Base-by-base conservation (phyloP, 2,329 filamentous ascomycete genomes). In the Aspergillus floridensis region DNA sequence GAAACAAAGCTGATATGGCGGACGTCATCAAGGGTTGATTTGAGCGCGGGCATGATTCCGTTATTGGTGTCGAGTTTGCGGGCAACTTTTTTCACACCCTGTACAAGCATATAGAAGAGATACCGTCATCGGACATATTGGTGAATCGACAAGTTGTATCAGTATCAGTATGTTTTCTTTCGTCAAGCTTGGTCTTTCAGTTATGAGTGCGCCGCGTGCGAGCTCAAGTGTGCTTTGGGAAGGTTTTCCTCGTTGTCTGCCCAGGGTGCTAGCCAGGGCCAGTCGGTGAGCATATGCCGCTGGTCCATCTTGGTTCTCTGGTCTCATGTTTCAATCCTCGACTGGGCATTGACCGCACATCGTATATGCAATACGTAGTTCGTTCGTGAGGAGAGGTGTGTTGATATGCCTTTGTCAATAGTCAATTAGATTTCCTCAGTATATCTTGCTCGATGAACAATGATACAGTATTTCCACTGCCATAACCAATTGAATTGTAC, bases 91-190 rank as follows among this genome's bases (percentile, higher is more conserved):
- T 35, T 35, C 32, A 16, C 35, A 63, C 65, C 68, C 66, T 75
- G 70, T 76, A 73, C 71, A 75, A 70, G 72, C 70, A 74, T 71
- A 76, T 76, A 76, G 74, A 76, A 29, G 38, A 61, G 61, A 68
- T 68, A 70, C 63, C 67, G 66, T 72, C 63, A 53, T 64, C 64
- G 65, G 65, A 68, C 65, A 66, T 68, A 68, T 70, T 70, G 71
- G 72, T 67, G 69, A 73, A 74, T 72, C 67, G 64, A 74, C 68
- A 72, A 74, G 68, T 70, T 76, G 72, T 75, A 76, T 67, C 69
- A 74, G 63, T 73, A 74, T 61, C 53, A 10, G 11, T 51, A 31
- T 57, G 31, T 46, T 41, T 19, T 11, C 7, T 49, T 50, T 46
- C 2, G 21, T 21, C 38, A 19, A 22, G 29, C 32, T 19, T 48